These are phyloP conservation scores for Backusella sp. DNA, from an alignment of 192 early-diverging fungal genomes.

Conservation along the genomic window DNA sequence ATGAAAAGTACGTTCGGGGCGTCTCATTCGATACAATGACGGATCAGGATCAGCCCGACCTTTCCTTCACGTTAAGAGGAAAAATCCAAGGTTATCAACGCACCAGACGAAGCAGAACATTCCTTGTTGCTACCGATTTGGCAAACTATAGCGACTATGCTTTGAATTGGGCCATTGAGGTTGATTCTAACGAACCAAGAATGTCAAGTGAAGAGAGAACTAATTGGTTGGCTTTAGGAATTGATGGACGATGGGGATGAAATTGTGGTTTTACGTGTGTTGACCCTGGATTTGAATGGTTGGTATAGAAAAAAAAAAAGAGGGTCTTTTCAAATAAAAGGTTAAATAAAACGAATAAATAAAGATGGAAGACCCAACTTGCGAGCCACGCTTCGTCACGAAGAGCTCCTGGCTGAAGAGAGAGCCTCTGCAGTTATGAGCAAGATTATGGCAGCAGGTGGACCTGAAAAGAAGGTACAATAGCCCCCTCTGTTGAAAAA, in stretches of 20 bases:
- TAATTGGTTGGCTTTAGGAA: conserved; percentile 20
- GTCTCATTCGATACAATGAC: conserved; percentile 44
- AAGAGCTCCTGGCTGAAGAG: conserved; percentile 37
- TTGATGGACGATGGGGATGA: conserved; percentile 57
- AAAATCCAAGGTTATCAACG: conserved; percentile 42
- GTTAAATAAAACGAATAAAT: neutral
- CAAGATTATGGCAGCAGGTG: conserved; percentile 30
- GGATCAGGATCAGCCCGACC: conserved; percentile 35
- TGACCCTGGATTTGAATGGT: conserved; percentile 32
- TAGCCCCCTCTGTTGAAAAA: neutral
- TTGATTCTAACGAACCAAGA: neutral
- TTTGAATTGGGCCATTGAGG: conserved; percentile 47
- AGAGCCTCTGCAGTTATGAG: conserved; percentile 38
- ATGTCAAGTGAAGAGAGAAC: neutral
- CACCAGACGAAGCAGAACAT: conserved; percentile 39
- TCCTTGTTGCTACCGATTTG: conserved; percentile 53
- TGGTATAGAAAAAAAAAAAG: neutral
- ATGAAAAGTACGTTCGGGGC: conserved; percentile 30
- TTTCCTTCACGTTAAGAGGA: conserved; percentile 48
- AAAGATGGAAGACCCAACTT: conserved; percentile 28
- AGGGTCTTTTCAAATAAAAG: neutral
- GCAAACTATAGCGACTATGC: conserved; percentile 51
- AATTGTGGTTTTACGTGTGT: conserved; percentile 29
- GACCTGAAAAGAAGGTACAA: conserved; percentile 28
- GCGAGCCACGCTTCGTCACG: conserved; percentile 20